Base-by-base conservation (phyloP, 371 early-diverging fungal species). In the Mortierella sp. region DNA sequence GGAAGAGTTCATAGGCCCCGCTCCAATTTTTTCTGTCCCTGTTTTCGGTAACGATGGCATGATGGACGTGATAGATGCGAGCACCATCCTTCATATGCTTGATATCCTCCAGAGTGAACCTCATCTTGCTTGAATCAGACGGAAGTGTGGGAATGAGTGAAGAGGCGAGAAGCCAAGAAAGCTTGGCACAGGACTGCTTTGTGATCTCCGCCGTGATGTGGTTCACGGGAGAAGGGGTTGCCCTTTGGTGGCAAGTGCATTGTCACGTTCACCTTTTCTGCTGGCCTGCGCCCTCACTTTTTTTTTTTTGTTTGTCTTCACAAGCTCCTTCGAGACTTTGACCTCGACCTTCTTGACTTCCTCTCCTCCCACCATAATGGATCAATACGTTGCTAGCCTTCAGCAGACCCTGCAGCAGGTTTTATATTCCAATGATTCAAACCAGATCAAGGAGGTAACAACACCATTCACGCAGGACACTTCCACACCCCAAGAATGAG, bases 381-480 rank as follows among this genome's bases (percentile, higher is more conserved):
- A 72, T 38, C 67, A 67, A 42, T 72, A 59, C 56, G 50, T 62
- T 18, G 54, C 67, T 34, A 58, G 54, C 42, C 59, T 72, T 8
- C 63, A 72, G 39, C 63, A 67, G 50, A 63, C 73, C 46, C 34
- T 72, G 45, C 61, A 67, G 23, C 58, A 59, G 51, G 73, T 72
- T 21, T 47, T 71, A 14, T 67, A 58, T 47, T 67, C 67, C 18
- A 67, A 67, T 30, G 64, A 62, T 45, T 67, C 56, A 51, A 67
- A 58, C 42, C 60, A 54, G 54, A 72, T 72, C 46, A 67, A 67
- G 31, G 67, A 67, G 55, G 73, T 72, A 67, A 0, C 42, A 6
- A 2, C 59, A 51, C 34, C 34, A 10, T 10, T 34, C 34, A 34
- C 10, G 34, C n/a, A n/a, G n/a, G 10, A 7, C 34, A 10, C 34